Evolutionary conservation across 169 alveolate genomes (phyloP).

Genomic region (Cyclospora cayetanensis): DNA sequence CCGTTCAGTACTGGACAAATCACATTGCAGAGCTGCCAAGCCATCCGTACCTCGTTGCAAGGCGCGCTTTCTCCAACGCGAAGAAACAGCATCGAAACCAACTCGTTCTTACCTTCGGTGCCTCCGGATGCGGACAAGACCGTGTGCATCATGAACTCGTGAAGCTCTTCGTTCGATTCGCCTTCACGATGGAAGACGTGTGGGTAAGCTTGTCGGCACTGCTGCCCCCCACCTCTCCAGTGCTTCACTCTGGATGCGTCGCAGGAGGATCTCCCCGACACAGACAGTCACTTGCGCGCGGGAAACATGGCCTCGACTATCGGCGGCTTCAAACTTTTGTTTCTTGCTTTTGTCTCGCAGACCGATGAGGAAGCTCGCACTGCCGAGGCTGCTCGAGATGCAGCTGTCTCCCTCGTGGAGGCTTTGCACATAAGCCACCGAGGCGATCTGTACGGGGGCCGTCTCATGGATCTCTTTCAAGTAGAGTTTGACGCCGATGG

Average conservation of each 20-base stretch:
- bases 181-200: neutral
- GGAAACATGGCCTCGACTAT: too few species aligned
- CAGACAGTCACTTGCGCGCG: too few species aligned
- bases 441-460: constrained; percentile 31
- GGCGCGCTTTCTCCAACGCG: constrained; percentile 54
- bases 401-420: constrained; percentile 49
- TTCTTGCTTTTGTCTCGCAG: neutral
- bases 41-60: constrained; percentile 65
- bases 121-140: constrained; percentile 37
- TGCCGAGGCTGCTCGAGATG: constrained; percentile 24
- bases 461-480: constrained; percentile 47
- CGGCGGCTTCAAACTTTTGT: too few species aligned
- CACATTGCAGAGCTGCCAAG: constrained; percentile 33
- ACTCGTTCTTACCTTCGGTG: constrained; percentile 65
- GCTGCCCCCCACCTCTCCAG: neutral
- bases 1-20: constrained; percentile 53
- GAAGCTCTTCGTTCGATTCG: constrained; percentile 23
- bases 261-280: too few species aligned
- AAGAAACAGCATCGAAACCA: constrained; percentile 47
- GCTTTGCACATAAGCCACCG: neutral
- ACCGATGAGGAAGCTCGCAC: constrained; percentile 38
- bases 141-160: constrained; percentile 54
- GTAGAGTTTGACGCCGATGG: constrained; percentile 47
- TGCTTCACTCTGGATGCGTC: too few species aligned
- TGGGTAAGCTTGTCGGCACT: neutral